These are phyloP conservation scores for Euptelea pleiosperma DNA, from an alignment of 164 flowering plant genomes.

Conservation along the genomic window DNA sequence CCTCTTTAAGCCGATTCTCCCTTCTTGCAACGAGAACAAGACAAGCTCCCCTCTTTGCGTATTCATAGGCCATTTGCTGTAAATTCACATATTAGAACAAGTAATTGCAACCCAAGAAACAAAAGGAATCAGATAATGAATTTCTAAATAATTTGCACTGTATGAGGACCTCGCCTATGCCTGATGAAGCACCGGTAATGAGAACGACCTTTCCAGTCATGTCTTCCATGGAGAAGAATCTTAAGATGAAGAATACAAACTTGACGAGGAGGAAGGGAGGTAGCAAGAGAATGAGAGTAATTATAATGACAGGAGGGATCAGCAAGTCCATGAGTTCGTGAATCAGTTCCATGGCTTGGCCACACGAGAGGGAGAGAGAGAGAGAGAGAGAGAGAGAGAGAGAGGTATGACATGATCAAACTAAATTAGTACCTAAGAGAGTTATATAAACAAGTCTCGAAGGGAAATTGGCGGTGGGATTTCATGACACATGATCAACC, in stretches of 20 bases:
- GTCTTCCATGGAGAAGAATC: constrained; percentile 35
- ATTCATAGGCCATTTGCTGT: constrained; percentile 54
- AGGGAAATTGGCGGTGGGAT: no score
- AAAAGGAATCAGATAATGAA: background rate
- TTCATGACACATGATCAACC: no score
- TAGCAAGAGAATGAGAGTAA: constrained; percentile 21
- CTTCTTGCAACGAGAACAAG: constrained; percentile 51
- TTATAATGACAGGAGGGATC: constrained; percentile 27
- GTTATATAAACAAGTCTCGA: no score
- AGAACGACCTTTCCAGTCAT: constrained; percentile 59
- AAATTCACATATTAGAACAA: no score
- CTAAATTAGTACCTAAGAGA: no score
- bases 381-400: no score
- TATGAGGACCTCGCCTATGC: constrained; percentile 67
- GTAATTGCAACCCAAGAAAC: no score
- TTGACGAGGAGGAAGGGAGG: constrained; percentile 43
- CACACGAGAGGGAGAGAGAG: no score
- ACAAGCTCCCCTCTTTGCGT: constrained; percentile 47
- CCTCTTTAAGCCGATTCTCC: constrained; percentile 35
- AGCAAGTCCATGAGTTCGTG: constrained; percentile 35
- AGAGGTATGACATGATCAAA: no score
- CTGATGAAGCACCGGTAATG: constrained; percentile 78
- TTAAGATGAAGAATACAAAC: constrained; percentile 18
- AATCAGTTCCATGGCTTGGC: constrained; percentile 39
- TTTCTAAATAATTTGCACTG: background rate